phyloP scores from a whole-genome alignment of 768 basidiomycete genomes.

The Amanita brunnescens region DNA sequence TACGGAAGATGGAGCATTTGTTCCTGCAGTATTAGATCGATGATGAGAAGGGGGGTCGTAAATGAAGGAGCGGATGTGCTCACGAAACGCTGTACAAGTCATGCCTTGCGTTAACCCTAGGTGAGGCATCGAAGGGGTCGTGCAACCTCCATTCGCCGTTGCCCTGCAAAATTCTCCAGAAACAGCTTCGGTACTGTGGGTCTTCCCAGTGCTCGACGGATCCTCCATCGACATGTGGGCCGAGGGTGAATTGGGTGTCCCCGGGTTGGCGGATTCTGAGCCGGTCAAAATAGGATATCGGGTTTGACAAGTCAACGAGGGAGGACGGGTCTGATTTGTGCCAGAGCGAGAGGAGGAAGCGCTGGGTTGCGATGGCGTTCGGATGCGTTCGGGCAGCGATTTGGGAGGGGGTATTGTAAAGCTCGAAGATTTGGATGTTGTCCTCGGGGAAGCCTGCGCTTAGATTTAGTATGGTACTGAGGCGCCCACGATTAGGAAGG shows the following conservation, averaged over 20 bases:
- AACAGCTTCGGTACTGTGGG: slow-evolving; percentile 29
- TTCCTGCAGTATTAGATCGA: slow-evolving; percentile 21
- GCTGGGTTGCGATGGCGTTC: slow-evolving; percentile 46
- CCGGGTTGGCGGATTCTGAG: slow-evolving; percentile 67
- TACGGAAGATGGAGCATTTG: slow-evolving; percentile 45
- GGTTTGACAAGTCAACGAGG: slow-evolving; percentile 40
- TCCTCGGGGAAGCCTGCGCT: slow-evolving; percentile 55
- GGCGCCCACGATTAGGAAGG: neutral
- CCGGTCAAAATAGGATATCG: slow-evolving; percentile 73
- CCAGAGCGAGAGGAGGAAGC: slow-evolving; percentile 51
- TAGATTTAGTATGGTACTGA: neutral
- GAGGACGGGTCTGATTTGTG: slow-evolving; percentile 35
- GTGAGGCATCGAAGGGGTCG: slow-evolving; percentile 41
- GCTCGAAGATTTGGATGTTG: slow-evolving; percentile 64
- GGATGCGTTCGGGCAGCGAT: slow-evolving; percentile 63
- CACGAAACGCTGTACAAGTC: slow-evolving; percentile 57
- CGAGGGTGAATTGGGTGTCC: slow-evolving; percentile 56
- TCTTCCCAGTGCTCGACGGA: slow-evolving; percentile 53
- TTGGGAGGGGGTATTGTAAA: slow-evolving; percentile 63
- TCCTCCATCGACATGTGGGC: slow-evolving; percentile 50
- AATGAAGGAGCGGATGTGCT: slow-evolving; percentile 13
- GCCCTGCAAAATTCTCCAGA: slow-evolving; percentile 33
- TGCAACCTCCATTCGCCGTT: slow-evolving; percentile 36
- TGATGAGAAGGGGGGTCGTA: neutral
- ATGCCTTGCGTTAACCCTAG: slow-evolving; percentile 41